These are phyloP conservation scores for Sisymbrium irio DNA, from an alignment of 345 rosid species.

Conservation along the genomic window DNA sequence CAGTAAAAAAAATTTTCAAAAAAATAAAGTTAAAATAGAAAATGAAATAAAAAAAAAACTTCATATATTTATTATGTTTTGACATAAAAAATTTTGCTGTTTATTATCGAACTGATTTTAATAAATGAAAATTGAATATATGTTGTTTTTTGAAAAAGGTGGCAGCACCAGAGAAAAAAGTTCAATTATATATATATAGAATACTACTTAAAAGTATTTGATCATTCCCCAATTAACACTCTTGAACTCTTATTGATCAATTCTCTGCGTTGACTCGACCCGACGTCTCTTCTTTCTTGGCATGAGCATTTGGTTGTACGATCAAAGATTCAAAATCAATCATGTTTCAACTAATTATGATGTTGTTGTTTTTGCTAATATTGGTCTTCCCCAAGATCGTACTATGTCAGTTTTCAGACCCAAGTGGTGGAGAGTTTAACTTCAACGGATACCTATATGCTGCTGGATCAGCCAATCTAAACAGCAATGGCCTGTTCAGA, in stretches of 20 bases:
- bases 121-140: too few relatives aligned
- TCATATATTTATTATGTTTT: too few relatives aligned
- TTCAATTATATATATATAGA: too few relatives aligned
- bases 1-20: too few relatives aligned
- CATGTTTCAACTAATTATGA: neutral
- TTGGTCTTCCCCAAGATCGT: constrained; percentile 3
- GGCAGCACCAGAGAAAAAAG: too few relatives aligned
- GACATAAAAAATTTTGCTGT: too few relatives aligned
- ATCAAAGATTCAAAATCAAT: neutral
- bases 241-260: neutral
- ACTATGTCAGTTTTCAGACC: neutral
- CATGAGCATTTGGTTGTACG: neutral
- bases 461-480: constrained; percentile 35
- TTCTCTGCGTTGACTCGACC: neutral
- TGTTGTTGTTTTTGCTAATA: neutral
- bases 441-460: constrained; percentile 22
- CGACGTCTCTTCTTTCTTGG: neutral
- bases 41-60: too few relatives aligned
- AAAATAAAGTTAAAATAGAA: too few relatives aligned
- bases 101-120: too few relatives aligned
- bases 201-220: neutral
- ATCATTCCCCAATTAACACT: neutral
- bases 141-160: too few relatives aligned
- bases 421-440: constrained; percentile 36
- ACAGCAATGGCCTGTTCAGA: constrained; percentile 6